These are phyloP conservation scores for Barbarea vulgaris DNA, from an alignment of 345 rosid species.

Conservation along the genomic window DNA sequence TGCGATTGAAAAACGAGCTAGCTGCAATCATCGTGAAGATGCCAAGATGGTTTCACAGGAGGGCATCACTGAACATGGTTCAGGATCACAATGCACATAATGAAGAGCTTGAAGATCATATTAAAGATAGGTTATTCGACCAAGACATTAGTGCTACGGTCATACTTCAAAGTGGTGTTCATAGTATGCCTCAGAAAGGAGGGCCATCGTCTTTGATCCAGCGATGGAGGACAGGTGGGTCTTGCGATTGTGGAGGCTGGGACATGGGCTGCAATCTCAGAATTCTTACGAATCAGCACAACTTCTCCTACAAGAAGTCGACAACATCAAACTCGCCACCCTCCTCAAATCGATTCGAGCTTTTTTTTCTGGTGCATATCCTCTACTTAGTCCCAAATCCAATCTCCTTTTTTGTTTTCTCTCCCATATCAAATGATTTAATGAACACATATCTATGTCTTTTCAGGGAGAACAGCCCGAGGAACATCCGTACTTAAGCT, in stretches of 20 bases:
- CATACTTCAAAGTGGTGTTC: conserved; percentile 87
- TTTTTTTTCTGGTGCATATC: conserved; percentile 57
- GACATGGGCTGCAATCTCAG: conserved; percentile 82
- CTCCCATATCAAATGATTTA: conserved; percentile 5
- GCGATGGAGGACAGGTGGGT: conserved; percentile 91
- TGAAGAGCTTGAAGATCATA: conserved; percentile 32
- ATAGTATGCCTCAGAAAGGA: conserved; percentile 80
- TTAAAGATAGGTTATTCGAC: conserved; percentile 18
- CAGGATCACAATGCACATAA: conserved; percentile 33
- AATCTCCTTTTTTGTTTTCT: neutral
- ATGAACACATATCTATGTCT: conserved; percentile 9
- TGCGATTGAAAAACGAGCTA: conserved; percentile 71
- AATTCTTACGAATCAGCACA: conserved; percentile 54
- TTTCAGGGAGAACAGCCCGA: conserved; percentile 64
- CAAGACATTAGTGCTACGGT: conserved; percentile 60
- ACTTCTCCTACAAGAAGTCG: conserved; percentile 39
- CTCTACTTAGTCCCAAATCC: conserved; percentile 12
- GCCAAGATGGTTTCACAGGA: conserved; percentile 45
- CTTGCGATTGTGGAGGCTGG: conserved; percentile 99
- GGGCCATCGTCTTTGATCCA: conserved; percentile 87
- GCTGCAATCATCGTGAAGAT: conserved; percentile 81
- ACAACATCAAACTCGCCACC: conserved; percentile 44
- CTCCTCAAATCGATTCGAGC: conserved; percentile 50
- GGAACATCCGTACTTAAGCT: conserved; percentile 57
- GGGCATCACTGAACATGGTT: conserved; percentile 35